Conservation (phyloP, 2,329 filamentous ascomycete genomes). For the Talaromyces piceae region DNA sequence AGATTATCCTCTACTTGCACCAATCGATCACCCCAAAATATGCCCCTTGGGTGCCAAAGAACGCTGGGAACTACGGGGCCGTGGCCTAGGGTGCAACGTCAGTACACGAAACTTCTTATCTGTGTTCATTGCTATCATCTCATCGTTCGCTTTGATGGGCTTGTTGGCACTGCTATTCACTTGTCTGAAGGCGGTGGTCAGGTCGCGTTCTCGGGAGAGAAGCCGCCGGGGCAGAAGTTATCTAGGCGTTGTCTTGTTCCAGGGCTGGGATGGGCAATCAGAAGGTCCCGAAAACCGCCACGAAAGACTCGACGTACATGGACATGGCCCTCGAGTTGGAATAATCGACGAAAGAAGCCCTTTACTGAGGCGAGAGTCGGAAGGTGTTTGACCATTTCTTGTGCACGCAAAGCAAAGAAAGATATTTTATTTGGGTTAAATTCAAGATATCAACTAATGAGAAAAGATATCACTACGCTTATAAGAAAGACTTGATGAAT, state of each 20-base stretch:
- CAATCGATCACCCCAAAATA: slow-evolving; percentile 26
- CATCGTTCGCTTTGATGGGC: slow-evolving; percentile 20
- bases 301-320: background rate
- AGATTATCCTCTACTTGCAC: slow-evolving; percentile 31
- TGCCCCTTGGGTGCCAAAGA: slow-evolving; percentile 34
- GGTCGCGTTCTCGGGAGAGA: slow-evolving; percentile 5
- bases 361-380: slow-evolving; percentile 2
- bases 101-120: slow-evolving; percentile 35
- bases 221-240: slow-evolving; percentile 11
- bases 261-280: slow-evolving; percentile 3
- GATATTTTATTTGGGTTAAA: too few relatives aligned
- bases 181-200: slow-evolving; percentile 11
- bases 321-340: background rate
- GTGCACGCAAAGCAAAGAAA: background rate
- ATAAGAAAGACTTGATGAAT: too few relatives aligned
- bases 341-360: slow-evolving; percentile 7
- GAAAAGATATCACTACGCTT: too few relatives aligned
- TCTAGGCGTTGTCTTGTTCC: slow-evolving; percentile 8
- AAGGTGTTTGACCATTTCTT: background rate
- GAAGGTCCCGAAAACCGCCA: background rate
- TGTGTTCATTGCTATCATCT: slow-evolving; percentile 23
- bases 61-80: slow-evolving; percentile 35
- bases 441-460: too few relatives aligned
- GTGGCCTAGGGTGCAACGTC: slow-evolving; percentile 33
- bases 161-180: slow-evolving; percentile 15